Evolutionary conservation across 176 grass and related monocot genomes (phyloP).

Genomic region (Raddia guianensis): DNA sequence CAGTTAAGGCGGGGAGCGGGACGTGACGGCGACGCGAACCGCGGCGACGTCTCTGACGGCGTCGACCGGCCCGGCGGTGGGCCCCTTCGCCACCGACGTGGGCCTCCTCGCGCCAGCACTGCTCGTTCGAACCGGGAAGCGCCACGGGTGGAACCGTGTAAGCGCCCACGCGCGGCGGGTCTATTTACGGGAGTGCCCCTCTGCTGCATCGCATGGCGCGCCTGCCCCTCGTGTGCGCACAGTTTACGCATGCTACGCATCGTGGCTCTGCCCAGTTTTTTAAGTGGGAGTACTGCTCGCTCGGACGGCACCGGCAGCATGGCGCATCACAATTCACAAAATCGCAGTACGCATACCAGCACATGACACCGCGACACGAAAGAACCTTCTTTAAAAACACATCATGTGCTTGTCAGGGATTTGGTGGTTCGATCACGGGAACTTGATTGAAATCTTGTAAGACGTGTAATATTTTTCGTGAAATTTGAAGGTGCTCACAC

Average conservation of each 20-base stretch:
- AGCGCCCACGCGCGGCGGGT: not conserved
- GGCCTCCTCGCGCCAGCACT: not conserved
- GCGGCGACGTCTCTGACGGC: not conserved
- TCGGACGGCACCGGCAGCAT: conserved; percentile 17
- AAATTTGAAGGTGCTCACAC: too few relatives aligned
- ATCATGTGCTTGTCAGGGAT: too few relatives aligned
- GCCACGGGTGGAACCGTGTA: not conserved
- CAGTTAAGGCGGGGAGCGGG: conserved; percentile 27
- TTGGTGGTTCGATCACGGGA: too few relatives aligned
- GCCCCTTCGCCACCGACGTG: not conserved
- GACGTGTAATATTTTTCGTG: too few relatives aligned
- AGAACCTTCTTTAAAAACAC: not conserved
- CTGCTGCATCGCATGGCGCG: not conserved
- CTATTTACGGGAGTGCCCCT: conserved; percentile 28
- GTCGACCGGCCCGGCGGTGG: not conserved
- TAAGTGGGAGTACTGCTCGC: not conserved
- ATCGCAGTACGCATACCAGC: not conserved
- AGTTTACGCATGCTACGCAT: not conserved
- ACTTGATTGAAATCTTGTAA: too few relatives aligned
- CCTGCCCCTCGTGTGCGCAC: not conserved
- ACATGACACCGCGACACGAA: not conserved
- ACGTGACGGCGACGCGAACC: not conserved
- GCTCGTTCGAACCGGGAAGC: conserved; percentile 4
- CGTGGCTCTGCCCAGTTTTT: not conserved
- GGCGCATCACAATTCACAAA: not conserved